Evolutionary conservation across 2,329 filamentous ascomycete species (phyloP).

Genomic region (Ramularia endophylla): DNA sequence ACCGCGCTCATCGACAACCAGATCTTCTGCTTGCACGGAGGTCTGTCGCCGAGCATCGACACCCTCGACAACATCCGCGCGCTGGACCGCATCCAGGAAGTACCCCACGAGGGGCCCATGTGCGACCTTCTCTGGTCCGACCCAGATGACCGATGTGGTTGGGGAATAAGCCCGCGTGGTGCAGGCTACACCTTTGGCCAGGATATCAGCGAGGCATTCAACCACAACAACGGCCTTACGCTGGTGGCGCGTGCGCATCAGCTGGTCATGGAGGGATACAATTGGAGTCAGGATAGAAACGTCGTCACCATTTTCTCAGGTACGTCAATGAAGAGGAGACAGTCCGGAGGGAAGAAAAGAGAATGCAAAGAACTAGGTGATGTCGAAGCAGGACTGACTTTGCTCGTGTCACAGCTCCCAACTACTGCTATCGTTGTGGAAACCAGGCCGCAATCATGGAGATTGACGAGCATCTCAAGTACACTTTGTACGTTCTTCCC

Average conservation of each 20-base stretch:
- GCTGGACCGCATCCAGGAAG: constrained; percentile 94
- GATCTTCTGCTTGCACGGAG: constrained; percentile 98
- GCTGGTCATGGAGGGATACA: constrained; percentile 99
- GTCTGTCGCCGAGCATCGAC: constrained; percentile 91
- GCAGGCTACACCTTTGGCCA: constrained; percentile 68
- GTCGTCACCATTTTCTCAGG: constrained; percentile 99
- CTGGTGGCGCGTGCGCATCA: constrained; percentile 95
- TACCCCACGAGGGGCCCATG: constrained; percentile 97
- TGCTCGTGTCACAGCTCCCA: constrained; percentile 39
- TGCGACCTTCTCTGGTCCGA: constrained; percentile 98
- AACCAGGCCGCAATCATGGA: constrained; percentile 99
- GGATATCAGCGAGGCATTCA: constrained; percentile 98
- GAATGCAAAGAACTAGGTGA: no score
- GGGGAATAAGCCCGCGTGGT: constrained; percentile 60
- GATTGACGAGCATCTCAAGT: constrained; percentile 98
- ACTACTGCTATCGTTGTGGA: constrained; percentile 85
- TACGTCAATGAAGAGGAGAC: constrained; percentile 37
- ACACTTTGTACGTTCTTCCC: constrained; percentile 80
- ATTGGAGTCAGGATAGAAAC: constrained; percentile 98
- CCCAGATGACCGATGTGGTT: constrained; percentile 81
- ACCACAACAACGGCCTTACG: constrained; percentile 97
- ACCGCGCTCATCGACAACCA: constrained; percentile 98
- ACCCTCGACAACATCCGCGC: constrained; percentile 93
- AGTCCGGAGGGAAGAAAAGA: no score
- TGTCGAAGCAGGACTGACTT: no score